Conservation (phyloP, 257 asterid species). For the Lantana camara region DNA sequence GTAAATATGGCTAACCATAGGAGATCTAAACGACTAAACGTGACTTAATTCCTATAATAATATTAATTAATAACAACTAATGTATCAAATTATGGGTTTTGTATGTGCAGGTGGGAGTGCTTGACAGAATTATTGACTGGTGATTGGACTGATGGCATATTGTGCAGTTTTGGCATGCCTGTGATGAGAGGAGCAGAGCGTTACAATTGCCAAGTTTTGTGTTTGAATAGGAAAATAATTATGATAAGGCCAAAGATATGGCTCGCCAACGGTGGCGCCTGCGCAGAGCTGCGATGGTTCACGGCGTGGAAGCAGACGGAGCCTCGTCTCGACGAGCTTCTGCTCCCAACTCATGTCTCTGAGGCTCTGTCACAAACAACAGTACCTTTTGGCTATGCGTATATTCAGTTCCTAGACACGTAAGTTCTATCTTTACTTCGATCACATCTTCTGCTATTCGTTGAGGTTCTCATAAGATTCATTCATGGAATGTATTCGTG, state of each 20-base stretch:
- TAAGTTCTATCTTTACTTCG: slow-evolving; percentile 28
- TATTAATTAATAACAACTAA: no score
- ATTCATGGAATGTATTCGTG: not conserved
- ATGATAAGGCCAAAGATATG: slow-evolving; percentile 89
- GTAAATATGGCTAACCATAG: no score
- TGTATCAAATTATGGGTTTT: not conserved
- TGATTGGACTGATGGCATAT: slow-evolving; percentile 75
- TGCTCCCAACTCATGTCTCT: slow-evolving; percentile 61
- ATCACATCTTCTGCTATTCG: no score
- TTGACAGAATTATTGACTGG: slow-evolving; percentile 66
- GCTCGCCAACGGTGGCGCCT: slow-evolving; percentile 80
- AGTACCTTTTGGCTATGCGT: slow-evolving; percentile 88
- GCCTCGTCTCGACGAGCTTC: slow-evolving; percentile 52
- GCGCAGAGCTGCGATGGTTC: slow-evolving; percentile 74
- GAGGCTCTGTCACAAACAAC: slow-evolving; percentile 55
- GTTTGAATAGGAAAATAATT: slow-evolving; percentile 67
- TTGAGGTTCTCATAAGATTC: no score
- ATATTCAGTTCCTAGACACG: slow-evolving; percentile 75
- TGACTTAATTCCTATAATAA: no score
- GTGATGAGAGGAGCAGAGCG: slow-evolving; percentile 67
- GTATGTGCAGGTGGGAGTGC: slow-evolving; percentile 79
- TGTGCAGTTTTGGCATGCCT: slow-evolving; percentile 90
- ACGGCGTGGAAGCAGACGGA: slow-evolving; percentile 84
- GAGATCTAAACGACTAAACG: no score
- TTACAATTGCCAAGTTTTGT: slow-evolving; percentile 78